Percentiles rank a stretch among this genome's conserved stretches.
Evolutionary conservation across 495 filamentous ascomycete species (phyloP).

Genomic region (Lepidopterella palustris): DNA sequence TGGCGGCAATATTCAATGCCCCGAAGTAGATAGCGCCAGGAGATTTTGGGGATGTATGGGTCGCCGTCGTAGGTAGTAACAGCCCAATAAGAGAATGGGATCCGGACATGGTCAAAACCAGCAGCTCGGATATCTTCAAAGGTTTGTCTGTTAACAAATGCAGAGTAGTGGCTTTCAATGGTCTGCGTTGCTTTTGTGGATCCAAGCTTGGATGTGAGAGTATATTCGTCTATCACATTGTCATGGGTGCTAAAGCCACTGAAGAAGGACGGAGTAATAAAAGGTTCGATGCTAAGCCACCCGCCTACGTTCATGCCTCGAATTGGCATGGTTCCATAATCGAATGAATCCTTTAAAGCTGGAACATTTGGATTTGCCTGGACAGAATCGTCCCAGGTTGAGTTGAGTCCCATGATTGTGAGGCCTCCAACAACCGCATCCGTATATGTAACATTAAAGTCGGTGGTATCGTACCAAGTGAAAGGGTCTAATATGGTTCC

Average conservation of each 20-base stretch:
- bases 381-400: slow-evolving; percentile 77
- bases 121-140: slow-evolving; percentile 80
- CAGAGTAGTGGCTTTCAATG: slow-evolving; percentile 85
- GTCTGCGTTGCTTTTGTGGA: slow-evolving; percentile 49
- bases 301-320: slow-evolving; percentile 91
- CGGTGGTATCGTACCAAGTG: slow-evolving; percentile 83
- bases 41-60: slow-evolving; percentile 77
- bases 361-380: slow-evolving; percentile 74
- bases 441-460: slow-evolving; percentile 95
- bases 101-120: slow-evolving; percentile 92
- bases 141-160: slow-evolving; percentile 74
- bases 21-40: slow-evolving; percentile 91
- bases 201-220: slow-evolving; percentile 64
- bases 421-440: slow-evolving; percentile 76
- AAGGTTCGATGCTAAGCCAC: slow-evolving; percentile 91
- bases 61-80: slow-evolving; percentile 79
- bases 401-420: slow-evolving; percentile 81
- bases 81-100: slow-evolving; percentile 94
- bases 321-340: slow-evolving; percentile 73
- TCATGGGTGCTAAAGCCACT: slow-evolving; percentile 51
- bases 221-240: slow-evolving; percentile 83
- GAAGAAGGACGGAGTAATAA: slow-evolving; percentile 91
- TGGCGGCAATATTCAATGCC: slow-evolving; percentile 91
- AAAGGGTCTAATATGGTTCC: slow-evolving; percentile 84
- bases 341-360: slow-evolving; percentile 61